These are phyloP conservation scores for Paecilomyces sp. DNA, from an alignment of 2,329 filamentous ascomycete genomes.

Conservation along the genomic window DNA sequence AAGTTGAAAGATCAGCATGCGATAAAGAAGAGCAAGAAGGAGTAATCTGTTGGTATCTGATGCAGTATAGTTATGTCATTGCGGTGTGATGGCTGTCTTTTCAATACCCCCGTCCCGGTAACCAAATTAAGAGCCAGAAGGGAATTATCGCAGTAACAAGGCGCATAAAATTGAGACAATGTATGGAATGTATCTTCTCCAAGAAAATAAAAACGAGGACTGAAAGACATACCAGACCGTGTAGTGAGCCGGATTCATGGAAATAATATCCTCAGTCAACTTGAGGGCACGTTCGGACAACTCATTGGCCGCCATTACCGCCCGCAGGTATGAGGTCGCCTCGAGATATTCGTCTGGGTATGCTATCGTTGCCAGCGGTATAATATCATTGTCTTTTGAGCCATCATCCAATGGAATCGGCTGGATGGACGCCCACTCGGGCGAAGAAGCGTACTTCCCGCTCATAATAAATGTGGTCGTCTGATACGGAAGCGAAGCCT, in stretches of 20 bases:
- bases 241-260: constrained; percentile 93
- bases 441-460: constrained; percentile 54
- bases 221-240: constrained; percentile 67
- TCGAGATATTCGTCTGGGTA: constrained; percentile 87
- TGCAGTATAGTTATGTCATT: too few relatives aligned
- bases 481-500: not conserved
- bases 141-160: not conserved
- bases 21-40: not conserved
- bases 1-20: constrained; percentile 6
- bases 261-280: constrained; percentile 84
- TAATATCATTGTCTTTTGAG: constrained; percentile 32
- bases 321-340: constrained; percentile 86
- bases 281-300: constrained; percentile 68
- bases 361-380: constrained; percentile 84
- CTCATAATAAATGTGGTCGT: not conserved
- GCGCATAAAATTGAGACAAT: not conserved
- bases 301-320: constrained; percentile 85
- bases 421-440: constrained; percentile 74
- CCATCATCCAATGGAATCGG: constrained; percentile 82
- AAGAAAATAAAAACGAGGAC: not conserved
- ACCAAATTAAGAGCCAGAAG: too few relatives aligned
- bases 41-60: too few relatives aligned
- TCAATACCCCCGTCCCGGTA: too few relatives aligned
- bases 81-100: too few relatives aligned
- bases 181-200: not conserved